Conservation (phyloP, 2,329 filamentous ascomycete genomes). For the Exophiala alcalophila region DNA sequence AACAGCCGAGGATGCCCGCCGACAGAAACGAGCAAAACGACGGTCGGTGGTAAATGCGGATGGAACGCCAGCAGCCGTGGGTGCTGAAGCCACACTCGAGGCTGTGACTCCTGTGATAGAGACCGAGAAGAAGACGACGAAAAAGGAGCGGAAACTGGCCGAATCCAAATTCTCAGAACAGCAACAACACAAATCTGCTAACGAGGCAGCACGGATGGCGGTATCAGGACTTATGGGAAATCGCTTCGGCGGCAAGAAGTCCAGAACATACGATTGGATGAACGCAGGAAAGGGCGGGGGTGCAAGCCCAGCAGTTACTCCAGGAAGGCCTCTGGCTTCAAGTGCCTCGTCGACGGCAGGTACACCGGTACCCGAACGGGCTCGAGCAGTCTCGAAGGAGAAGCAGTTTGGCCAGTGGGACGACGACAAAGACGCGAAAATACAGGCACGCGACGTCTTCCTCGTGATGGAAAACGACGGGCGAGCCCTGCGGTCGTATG, state of each 20-base stretch:
- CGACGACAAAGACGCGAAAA: constrained; percentile 73
- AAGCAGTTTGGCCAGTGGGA: constrained; percentile 70
- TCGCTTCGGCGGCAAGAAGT: constrained; percentile 43
- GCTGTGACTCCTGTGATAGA: constrained; percentile 42
- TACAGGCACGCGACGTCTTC: constrained; percentile 82
- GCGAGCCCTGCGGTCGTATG: constrained; percentile 43
- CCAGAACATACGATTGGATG: constrained; percentile 49
- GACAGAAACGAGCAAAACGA: constrained; percentile 65
- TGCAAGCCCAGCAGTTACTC: constrained; percentile 32
- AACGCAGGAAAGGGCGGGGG: constrained; percentile 37
- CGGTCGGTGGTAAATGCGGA: constrained; percentile 54
- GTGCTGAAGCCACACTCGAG: constrained; percentile 48
- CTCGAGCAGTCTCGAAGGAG: constrained; percentile 37
- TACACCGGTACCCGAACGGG: constrained; percentile 21
- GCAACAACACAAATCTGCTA: constrained; percentile 75
- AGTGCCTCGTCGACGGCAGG: constrained; percentile 20
- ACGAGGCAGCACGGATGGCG: constrained; percentile 75
- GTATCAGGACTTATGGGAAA: constrained; percentile 60
- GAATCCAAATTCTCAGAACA: constrained; percentile 72
- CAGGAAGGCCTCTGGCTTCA: constrained; percentile 15
- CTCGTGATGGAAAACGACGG: constrained; percentile 76
- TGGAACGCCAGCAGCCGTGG: constrained; percentile 55
- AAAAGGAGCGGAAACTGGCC: constrained; percentile 83
- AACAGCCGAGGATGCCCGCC: constrained; percentile 68
- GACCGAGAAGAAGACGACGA: constrained; percentile 70